Conservation (phyloP, 2,329 filamentous ascomycete genomes). For the Cytospora paraplurivora region DNA sequence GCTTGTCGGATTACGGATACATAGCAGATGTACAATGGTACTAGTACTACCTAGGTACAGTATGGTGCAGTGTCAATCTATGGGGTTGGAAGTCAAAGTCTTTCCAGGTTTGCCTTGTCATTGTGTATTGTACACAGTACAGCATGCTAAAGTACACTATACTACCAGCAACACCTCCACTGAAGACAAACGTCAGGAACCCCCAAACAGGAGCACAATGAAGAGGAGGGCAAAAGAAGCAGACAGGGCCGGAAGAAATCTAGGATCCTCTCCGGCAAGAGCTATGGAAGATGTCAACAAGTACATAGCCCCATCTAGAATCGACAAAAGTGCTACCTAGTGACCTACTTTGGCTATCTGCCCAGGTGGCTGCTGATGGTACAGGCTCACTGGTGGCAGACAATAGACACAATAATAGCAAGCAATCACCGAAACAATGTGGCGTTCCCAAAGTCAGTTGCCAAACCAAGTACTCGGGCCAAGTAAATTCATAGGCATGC, state of each 20-base stretch:
- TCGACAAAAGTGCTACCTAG: background rate
- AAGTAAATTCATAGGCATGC: background rate
- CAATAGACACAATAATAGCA: constrained; percentile 4
- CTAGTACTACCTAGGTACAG: too few species aligned
- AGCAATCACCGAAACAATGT: constrained; percentile 11
- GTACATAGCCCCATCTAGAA: constrained; percentile 6
- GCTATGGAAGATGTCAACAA: background rate
- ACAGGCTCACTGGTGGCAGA: background rate
- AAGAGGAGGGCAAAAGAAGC: too few species aligned
- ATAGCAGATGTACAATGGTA: too few species aligned
- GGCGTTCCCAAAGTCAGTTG: background rate
- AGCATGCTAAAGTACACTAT: background rate
- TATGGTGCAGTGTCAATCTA: background rate
- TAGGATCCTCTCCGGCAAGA: background rate
- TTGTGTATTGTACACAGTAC: background rate
- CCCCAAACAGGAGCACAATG: too few species aligned
- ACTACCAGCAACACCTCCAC: background rate
- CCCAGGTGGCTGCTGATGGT: background rate
- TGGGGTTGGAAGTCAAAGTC: background rate
- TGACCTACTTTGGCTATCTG: too few species aligned
- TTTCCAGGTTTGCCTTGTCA: background rate
- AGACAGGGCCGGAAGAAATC: background rate
- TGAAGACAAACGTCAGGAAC: background rate
- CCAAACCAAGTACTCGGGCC: constrained; percentile 5
- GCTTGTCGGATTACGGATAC: too few species aligned